Evolutionary conservation across 768 basidiomycete genomes (phyloP).

Genomic region (Tylopilus sp.): DNA sequence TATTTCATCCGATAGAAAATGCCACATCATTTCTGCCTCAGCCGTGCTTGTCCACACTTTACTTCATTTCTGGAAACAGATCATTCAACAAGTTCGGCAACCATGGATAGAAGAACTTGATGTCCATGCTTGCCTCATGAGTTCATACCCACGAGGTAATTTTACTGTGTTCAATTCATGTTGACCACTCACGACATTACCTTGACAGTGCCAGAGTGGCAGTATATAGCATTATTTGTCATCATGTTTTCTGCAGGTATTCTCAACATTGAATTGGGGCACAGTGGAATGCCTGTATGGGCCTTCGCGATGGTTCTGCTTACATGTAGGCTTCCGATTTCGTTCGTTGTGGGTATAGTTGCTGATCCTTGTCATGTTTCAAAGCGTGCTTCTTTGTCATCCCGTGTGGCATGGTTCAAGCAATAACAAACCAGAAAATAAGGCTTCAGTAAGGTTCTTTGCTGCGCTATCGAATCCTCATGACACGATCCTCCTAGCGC

Average conservation of each 20-base stretch:
- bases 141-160: constrained; percentile 50
- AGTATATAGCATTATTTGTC: constrained; percentile 71
- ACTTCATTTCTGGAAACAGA: constrained; percentile 76
- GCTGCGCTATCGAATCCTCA: background rate
- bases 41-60: constrained; percentile 31
- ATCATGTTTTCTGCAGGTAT: constrained; percentile 71
- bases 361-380: constrained; percentile 2
- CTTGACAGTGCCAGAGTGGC: constrained; percentile 70
- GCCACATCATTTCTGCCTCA: background rate
- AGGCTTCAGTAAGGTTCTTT: constrained; percentile 44
- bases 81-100: constrained; percentile 66
- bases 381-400: constrained; percentile 43
- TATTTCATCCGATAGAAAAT: background rate
- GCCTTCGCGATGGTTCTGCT: constrained; percentile 68
- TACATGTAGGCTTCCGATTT: constrained; percentile 33
- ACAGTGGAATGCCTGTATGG: constrained; percentile 67
- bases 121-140: constrained; percentile 85
- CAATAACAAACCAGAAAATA: constrained; percentile 81
- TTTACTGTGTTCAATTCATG: background rate
- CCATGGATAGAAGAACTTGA: constrained; percentile 77
- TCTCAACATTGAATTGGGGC: constrained; percentile 69
- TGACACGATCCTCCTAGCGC: constrained; percentile 36
- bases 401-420: constrained; percentile 57
- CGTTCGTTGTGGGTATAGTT: background rate
- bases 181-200: background rate